phyloP scores from a whole-genome alignment of 331 rosid genomes.

The Pyrus hybrid region DNA sequence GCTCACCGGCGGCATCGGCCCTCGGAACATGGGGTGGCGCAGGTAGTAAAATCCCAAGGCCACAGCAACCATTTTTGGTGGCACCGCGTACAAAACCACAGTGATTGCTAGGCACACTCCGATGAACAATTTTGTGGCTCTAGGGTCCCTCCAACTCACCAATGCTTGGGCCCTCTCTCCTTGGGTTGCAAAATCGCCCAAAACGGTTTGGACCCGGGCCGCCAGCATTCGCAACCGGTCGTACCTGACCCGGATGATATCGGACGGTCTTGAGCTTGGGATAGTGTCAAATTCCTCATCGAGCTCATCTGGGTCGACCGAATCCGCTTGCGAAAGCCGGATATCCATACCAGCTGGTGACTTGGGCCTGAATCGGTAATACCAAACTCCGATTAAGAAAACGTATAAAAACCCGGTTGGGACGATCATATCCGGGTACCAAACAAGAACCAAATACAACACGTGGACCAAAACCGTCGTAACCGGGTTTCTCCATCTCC shows the following conservation, averaged over 20 bases:
- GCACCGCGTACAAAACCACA: constrained; percentile 50
- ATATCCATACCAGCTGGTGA: constrained; percentile 58
- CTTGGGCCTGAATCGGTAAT: constrained; percentile 59
- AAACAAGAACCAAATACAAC: constrained; percentile 76
- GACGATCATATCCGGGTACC: constrained; percentile 87
- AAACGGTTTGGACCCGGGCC: constrained; percentile 73
- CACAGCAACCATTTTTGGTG: constrained; percentile 92
- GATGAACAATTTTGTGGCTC: constrained; percentile 80
- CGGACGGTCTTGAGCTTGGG: constrained; percentile 34
- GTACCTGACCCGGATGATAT: constrained; percentile 25
- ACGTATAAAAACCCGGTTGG: constrained; percentile 77
- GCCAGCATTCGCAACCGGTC: constrained; percentile 59
- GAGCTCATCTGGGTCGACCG: constrained; percentile 75
- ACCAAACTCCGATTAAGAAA: constrained; percentile 81
- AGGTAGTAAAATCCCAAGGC: constrained; percentile 82
- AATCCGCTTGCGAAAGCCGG: constrained; percentile 62
- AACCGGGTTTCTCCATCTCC: constrained; percentile 68
- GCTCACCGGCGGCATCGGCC: constrained; percentile 83
- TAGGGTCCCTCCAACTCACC: constrained; percentile 97
- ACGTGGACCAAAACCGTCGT: constrained; percentile 72
- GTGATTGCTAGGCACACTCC: constrained; percentile 63
- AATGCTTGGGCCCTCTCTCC: constrained; percentile 88
- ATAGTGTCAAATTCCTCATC: constrained; percentile 90
- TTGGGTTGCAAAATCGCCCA: constrained; percentile 92
- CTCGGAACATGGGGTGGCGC: constrained; percentile 92